Evolutionary conservation across 768 basidiomycete species (phyloP), one percentile per base, ranked within the genome.

Genomic region (Tricholoma matsutake): DNA sequence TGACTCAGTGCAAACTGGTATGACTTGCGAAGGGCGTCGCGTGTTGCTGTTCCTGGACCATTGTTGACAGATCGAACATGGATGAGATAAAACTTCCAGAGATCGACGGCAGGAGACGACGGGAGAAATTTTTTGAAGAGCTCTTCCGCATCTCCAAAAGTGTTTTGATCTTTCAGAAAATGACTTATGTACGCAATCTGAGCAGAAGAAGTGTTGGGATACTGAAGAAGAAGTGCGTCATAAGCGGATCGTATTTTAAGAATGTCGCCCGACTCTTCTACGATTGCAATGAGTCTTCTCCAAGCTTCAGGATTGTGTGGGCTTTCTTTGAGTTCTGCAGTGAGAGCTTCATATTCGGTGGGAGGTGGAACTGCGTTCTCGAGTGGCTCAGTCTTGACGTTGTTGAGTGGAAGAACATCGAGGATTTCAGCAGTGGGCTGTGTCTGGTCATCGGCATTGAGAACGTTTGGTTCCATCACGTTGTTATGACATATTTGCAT

Each of bases 1-100:
- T 94, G 81, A 66, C 85, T 87, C 57, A 98, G 79, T 0, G 95
- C 95, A 68, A 93, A 97, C 71, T 98, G 96, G 71, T 94, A 98
- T 11, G 95, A 92, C 67, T 92, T 89, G 41, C 86, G 85, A 63
- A 98, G 85, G 16, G 83, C 85, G 45, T 92, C 88, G 58, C 95
- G 86, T 47, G 88, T 86, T 32, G 77, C 74, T 41, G 88, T 85
- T 32, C 77, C 74, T 0, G 89, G 84, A 28, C 82, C 83, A 18
- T 75, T 67, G 62, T 91, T 92, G 54, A 88, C 78, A 65, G 88
- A 91, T 82, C 96, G 86, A 69, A 99, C 93, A 74, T 97, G 97
- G 51, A 87, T 88, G 63, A 99, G 78, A 75, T 99, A 99, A 69
- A 91, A 93, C 70, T 86, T 90, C 91, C 94, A 96, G 2, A 98